Evolutionary conservation across 768 basidiomycete genomes (phyloP).

Genomic region (Mycena albidolilacea): DNA sequence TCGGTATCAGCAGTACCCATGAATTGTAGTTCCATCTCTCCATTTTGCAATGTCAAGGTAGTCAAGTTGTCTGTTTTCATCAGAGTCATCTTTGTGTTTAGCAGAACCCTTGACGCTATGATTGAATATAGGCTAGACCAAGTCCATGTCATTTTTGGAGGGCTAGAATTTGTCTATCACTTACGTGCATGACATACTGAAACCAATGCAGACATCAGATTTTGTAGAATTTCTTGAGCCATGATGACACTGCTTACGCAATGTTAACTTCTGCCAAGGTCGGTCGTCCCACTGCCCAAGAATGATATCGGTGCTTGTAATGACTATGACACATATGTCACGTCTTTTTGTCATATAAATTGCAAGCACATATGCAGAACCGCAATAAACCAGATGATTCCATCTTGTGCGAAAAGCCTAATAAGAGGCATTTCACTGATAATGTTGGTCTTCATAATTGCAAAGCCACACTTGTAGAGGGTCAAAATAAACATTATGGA

Average conservation of each 20-base stretch:
- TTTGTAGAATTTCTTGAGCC: background rate
- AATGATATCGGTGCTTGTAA: background rate
- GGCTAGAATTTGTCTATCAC: background rate
- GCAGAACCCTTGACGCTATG: background rate
- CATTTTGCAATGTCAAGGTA: background rate
- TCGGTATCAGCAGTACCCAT: background rate
- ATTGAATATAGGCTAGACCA: background rate
- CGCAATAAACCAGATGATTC: background rate
- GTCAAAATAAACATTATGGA: background rate
- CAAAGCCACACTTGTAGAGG: constrained; percentile 2
- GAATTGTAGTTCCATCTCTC: background rate
- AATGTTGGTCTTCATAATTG: background rate
- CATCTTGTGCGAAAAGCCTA: background rate
- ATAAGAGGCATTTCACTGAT: background rate
- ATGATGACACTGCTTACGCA: background rate
- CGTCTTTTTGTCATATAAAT: background rate
- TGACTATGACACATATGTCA: background rate
- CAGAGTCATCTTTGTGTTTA: background rate
- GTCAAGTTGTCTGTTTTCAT: background rate
- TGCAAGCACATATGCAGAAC: background rate
- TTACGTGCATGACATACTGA: background rate
- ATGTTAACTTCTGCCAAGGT: background rate
- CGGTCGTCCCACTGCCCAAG: background rate
- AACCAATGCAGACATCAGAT: background rate
- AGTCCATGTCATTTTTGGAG: background rate